phyloP scores from a whole-genome alignment of 2,329 filamentous ascomycete species.

The Colletotrichum salicis region DNA sequence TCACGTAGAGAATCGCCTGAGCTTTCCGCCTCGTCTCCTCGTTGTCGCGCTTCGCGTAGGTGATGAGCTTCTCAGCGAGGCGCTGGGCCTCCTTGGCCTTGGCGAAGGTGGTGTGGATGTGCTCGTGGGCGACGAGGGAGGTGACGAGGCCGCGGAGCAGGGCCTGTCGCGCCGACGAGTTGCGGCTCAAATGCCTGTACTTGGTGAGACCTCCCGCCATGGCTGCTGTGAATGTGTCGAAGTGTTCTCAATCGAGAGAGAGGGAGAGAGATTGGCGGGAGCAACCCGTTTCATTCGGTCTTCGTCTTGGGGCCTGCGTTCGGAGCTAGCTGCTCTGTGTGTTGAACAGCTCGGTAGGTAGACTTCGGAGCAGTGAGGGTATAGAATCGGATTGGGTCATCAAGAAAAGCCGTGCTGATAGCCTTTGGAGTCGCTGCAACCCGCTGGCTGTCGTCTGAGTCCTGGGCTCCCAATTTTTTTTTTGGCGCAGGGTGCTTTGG shows the following conservation, averaged over 20 bases:
- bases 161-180: constrained; percentile 88
- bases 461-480: constrained; percentile 27
- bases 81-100: constrained; percentile 98
- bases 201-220: constrained; percentile 91
- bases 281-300: neutral
- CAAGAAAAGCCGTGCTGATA: neutral
- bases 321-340: constrained; percentile 11
- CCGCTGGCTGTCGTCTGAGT: neutral
- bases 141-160: constrained; percentile 96
- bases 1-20: constrained; percentile 82
- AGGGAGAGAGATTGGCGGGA: neutral
- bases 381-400: neutral
- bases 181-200: constrained; percentile 88
- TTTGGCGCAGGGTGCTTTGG: constrained; percentile 17
- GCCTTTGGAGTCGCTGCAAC: constrained; percentile 11
- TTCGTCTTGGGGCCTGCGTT: constrained; percentile 23
- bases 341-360: constrained; percentile 7
- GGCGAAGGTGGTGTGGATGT: constrained; percentile 92
- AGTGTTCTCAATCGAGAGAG: constrained; percentile 5
- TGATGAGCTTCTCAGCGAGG: constrained; percentile 93
- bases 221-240: constrained; percentile 37
- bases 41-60: constrained; percentile 91
- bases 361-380: constrained; percentile 35
- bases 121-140: constrained; percentile 91
- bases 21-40: constrained; percentile 80